Evolutionary conservation across 345 rosid genomes (phyloP).

Genomic region (Alliaria petiolata): DNA sequence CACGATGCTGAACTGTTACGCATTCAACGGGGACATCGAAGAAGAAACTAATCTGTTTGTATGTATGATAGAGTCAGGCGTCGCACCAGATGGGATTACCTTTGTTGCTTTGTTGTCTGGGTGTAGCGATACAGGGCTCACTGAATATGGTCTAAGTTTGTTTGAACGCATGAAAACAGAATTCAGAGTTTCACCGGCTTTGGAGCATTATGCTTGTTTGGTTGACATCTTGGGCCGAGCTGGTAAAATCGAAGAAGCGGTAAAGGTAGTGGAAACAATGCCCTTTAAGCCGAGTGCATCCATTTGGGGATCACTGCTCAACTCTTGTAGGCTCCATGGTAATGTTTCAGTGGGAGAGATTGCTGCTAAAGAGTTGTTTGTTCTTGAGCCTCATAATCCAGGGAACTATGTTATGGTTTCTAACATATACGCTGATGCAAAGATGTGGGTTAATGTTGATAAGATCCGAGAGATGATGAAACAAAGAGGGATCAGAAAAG

Average conservation of each 20-base stretch:
- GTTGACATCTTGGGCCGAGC: slow-evolving; percentile 61
- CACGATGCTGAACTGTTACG: slow-evolving; percentile 47
- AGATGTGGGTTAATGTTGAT: slow-evolving; percentile 58
- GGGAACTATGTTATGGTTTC: slow-evolving; percentile 63
- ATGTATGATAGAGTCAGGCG: slow-evolving; percentile 37
- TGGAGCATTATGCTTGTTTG: slow-evolving; percentile 59
- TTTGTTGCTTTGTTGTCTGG: slow-evolving; percentile 56
- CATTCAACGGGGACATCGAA: slow-evolving; percentile 40
- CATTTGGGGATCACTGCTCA: slow-evolving; percentile 59
- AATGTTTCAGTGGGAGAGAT: slow-evolving; percentile 35
- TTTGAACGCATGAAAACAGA: slow-evolving; percentile 39
- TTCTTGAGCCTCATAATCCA: slow-evolving; percentile 48
- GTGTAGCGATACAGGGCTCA: slow-evolving; percentile 52
- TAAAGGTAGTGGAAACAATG: slow-evolving; percentile 42
- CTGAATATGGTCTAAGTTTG: slow-evolving; percentile 40
- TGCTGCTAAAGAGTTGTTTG: slow-evolving; percentile 44
- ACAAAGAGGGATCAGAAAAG: slow-evolving; percentile 45
- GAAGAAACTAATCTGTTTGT: slow-evolving; percentile 37
- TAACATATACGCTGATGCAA: slow-evolving; percentile 56
- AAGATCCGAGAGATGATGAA: slow-evolving; percentile 38
- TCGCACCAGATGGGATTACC: slow-evolving; percentile 44
- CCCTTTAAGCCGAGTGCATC: slow-evolving; percentile 50
- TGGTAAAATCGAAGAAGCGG: slow-evolving; percentile 45
- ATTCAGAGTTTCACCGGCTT: slow-evolving; percentile 36
- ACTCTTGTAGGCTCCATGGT: slow-evolving; percentile 43